Percentiles rank a stretch among this genome's conserved stretches.
Evolutionary conservation across 371 early-diverging fungal genomes (phyloP).

Genomic region (Mortierella sp.): DNA sequence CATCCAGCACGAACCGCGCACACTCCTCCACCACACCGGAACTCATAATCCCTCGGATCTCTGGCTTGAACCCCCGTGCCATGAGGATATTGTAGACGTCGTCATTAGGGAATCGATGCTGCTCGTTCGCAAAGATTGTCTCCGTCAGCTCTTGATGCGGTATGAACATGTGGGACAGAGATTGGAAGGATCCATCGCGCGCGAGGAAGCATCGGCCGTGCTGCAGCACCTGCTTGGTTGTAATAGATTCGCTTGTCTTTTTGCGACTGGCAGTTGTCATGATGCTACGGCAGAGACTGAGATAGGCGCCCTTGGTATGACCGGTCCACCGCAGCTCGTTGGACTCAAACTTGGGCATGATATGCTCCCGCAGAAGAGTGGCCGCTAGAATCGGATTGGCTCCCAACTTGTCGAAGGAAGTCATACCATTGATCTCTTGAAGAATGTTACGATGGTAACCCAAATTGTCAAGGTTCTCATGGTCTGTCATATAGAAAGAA

Average conservation of each 20-base stretch:
- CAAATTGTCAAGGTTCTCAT: not conserved
- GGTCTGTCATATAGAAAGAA: not conserved
- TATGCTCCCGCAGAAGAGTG: not conserved
- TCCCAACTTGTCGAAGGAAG: not conserved
- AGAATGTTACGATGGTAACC: not conserved
- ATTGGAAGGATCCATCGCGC: not conserved
- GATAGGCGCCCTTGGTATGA: not conserved
- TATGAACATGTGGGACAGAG: not conserved
- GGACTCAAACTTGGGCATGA: not conserved
- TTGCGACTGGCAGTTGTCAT: not conserved
- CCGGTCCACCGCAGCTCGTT: not conserved
- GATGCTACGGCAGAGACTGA: not conserved
- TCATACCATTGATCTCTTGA: too few species aligned
- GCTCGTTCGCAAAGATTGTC: not conserved
- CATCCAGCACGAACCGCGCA: not conserved
- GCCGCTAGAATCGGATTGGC: not conserved
- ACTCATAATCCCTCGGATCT: not conserved
- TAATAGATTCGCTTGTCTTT: not conserved
- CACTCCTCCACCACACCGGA: not conserved
- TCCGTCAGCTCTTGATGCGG: not conserved
- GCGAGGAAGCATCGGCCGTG: not conserved
- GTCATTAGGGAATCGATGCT: not conserved
- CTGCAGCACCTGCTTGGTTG: not conserved
- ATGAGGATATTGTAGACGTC: not conserved
- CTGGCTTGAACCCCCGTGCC: not conserved